Evolutionary conservation across 192 early-diverging fungal genomes (phyloP), one percentile per base, ranked within the genome.

Genomic region (Backusella macrospora): DNA sequence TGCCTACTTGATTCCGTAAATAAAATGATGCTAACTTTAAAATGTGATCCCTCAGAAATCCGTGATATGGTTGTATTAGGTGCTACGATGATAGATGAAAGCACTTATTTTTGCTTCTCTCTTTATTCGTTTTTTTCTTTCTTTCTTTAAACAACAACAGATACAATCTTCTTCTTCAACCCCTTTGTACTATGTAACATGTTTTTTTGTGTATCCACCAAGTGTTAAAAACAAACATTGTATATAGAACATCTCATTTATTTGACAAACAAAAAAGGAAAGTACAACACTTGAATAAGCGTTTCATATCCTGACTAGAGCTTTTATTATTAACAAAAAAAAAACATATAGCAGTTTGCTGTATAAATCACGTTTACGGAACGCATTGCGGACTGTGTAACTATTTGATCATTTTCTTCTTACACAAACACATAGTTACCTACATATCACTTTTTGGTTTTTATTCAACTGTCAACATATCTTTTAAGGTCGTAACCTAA

Each of bases 1-100:
- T 55, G 49, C 49, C 49, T 55, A 55, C 49, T 55, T 55, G 49
- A 55, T 55, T 55, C 49, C 49, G 49, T 55, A 55, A 55, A 55
- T 55, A 23, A 55, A 55, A 55, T 55, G 49, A 55, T 55, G 49
- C 18, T 21, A 21, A 2, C 23, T 55, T 55, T 55, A 55, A 55
- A 55, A 55, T 55, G 18, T 55, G 49, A 26, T 55, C 49, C 21
- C 49, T 55, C 49, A 16, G 23, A 55, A 55, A n/a, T n/a, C n/a
- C n/a, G n/a, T n/a, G n/a, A n/a, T n/a, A n/a, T n/a, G n/a, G n/a
- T n/a, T n/a, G 18, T 23, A 55, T 55, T 9, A 23, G 23, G 18
- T 55, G n/a, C n/a, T n/a, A n/a, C 49, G 49, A 21, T 55, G 49
- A 21, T 55, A 55, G 23, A 6, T 18, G 7, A 2, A n/a, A 18